Evolutionary conservation across 257 asterid genomes (phyloP), one percentile per base, ranked within the genome.

Genomic region (Penstemon davidsonii): DNA sequence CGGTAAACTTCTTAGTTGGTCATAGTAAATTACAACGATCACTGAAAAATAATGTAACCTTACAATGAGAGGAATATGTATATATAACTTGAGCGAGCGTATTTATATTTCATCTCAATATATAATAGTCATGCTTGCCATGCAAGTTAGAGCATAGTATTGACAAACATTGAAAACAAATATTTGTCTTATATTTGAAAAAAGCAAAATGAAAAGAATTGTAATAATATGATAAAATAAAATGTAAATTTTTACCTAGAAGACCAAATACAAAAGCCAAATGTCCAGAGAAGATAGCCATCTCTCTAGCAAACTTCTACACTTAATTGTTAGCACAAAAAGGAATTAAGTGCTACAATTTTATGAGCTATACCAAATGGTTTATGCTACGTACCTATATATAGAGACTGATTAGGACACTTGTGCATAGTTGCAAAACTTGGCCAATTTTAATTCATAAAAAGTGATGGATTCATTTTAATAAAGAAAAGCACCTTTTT

Each of bases 241-340:
- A 15, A 1, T 15, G 8, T 53, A 19, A 55, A 55, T 19, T 46
- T 44, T 40, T 80, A 80, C 85, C 85, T 55, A 75, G 76, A 4
- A 79, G 54, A 53, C 84, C 84, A 69, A 79, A 75, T n/a, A 65
- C 19, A 71, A 76, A 72, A 46, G 72, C 76, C 78, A 51, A 75
- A 12, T 68, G 72, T 49, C 15, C 54, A 12, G 15, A 10, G 33
- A 40, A 25, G 18, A 63, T 0, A 19, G 44, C 68, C 68, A 63
- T 63, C 6, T 62, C 53, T 53, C 8, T 13, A 66, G 25, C 6
- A 11, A 38, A 38, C 7, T 25, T 25, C 33, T 25, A 25, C 33
- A 25, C 33, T 25, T 25, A 25, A 25, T 25, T 25, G 33, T 25
- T 25, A 25, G 33, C 33, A 25, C 2, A 1, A 25, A 25, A 25